phyloP scores from a whole-genome alignment of 2,329 filamentous ascomycete genomes.

The Thielaviopsis musarum region DNA sequence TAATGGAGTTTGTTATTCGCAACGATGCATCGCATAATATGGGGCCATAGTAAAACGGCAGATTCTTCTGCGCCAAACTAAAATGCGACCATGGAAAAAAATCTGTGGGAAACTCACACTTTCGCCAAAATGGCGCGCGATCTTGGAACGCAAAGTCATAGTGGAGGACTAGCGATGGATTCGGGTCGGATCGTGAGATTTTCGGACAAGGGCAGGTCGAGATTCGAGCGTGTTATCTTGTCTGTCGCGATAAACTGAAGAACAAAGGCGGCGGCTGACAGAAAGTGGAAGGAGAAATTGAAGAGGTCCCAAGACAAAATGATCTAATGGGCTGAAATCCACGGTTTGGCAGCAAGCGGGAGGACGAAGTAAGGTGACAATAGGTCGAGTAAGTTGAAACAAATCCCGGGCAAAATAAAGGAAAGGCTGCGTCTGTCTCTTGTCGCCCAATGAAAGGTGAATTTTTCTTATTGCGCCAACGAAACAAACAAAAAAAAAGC shows the following conservation, averaged over 20 bases:
- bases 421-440: too few species aligned
- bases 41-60: not conserved
- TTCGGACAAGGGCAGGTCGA: not conserved
- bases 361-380: too few species aligned
- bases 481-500: not conserved
- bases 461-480: not conserved
- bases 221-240: not conserved
- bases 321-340: too few species aligned
- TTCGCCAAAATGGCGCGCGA: slow-evolving; percentile 33
- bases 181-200: not conserved
- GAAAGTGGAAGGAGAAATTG: not conserved
- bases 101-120: slow-evolving; percentile 21
- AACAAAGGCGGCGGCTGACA: not conserved
- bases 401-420: too few species aligned
- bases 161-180: not conserved
- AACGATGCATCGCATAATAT: not conserved
- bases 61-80: not conserved
- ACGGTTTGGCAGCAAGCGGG: too few species aligned
- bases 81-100: not conserved
- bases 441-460: too few species aligned
- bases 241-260: not conserved
- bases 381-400: too few species aligned
- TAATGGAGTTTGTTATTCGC: not conserved
- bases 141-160: slow-evolving; percentile 19
- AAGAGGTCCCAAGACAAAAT: not conserved